Evolutionary conservation across 1,284 basidiomycete genomes (phyloP).

Genomic region (Schizophyllum amplum): DNA sequence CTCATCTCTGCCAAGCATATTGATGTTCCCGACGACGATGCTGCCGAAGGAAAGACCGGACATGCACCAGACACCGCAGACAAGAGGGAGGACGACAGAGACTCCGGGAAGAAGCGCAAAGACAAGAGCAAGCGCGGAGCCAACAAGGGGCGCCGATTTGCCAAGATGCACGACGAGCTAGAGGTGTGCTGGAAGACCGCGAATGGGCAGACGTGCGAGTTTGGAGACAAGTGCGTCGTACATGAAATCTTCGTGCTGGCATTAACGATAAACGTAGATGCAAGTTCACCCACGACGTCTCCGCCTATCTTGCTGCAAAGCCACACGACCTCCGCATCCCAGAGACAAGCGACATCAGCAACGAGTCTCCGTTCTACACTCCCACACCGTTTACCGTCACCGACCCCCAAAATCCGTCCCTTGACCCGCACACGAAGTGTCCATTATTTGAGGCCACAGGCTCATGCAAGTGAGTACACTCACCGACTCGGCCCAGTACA

Average conservation of each 20-base stretch:
- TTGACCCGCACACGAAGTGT: constrained; percentile 50
- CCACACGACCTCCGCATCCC: constrained; percentile 65
- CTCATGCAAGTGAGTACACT: constrained; percentile 50
- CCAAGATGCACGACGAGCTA: constrained; percentile 63
- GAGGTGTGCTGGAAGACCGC: constrained; percentile 73
- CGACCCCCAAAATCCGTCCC: constrained; percentile 31
- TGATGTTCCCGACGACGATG: constrained; percentile 60
- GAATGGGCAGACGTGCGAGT: constrained; percentile 54
- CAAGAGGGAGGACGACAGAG: background rate
- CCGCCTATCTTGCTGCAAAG: constrained; percentile 72
- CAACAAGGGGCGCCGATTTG: constrained; percentile 72
- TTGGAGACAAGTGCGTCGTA: constrained; percentile 48
- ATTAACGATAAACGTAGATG: constrained; percentile 55
- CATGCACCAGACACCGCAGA: constrained; percentile 21
- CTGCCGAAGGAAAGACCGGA: constrained; percentile 58
- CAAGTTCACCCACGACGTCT: constrained; percentile 74
- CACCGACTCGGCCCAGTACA: background rate
- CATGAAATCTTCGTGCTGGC: too few relatives aligned
- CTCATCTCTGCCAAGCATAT: constrained; percentile 34
- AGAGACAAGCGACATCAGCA: constrained; percentile 29
- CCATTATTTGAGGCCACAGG: constrained; percentile 72
- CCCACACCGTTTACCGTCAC: constrained; percentile 17
- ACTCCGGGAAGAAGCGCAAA: constrained; percentile 41
- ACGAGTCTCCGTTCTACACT: constrained; percentile 44
- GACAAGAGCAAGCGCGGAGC: constrained; percentile 67